Evolutionary conservation across 73 alveolate species (phyloP).

Genomic region (Paramecium octaurelia): DNA sequence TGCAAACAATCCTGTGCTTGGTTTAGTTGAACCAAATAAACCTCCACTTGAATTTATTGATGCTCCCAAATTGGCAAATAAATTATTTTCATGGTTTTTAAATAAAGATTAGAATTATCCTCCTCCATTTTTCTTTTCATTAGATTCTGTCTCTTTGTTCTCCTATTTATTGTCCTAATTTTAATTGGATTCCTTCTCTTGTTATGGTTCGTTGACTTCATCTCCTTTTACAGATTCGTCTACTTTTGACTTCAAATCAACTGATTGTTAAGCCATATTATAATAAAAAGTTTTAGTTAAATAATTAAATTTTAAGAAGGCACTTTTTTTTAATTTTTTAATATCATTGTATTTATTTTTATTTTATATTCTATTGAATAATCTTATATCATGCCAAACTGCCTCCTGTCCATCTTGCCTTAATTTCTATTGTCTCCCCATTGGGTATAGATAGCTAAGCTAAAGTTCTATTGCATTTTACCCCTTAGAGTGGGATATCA

Average conservation of each 20-base stretch:
- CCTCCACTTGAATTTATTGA: not conserved
- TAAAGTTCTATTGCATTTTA: not conserved
- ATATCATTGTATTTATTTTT: not conserved
- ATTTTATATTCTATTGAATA: not conserved
- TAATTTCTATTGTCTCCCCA: not conserved
- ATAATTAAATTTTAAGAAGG: not conserved
- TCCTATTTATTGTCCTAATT: not conserved
- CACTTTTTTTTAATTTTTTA: not conserved
- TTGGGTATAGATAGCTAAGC: not conserved
- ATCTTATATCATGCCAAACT: not conserved
- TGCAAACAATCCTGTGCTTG: not conserved
- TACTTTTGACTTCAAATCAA: not conserved
- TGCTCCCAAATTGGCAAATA: not conserved
- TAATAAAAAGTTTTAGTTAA: not conserved
- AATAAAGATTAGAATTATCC: not conserved
- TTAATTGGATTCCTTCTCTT: not conserved
- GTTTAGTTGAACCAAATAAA: not conserved
- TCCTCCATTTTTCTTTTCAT: not conserved
- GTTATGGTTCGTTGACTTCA: not conserved
- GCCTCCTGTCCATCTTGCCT: conserved; percentile 36
- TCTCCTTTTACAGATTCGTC: not conserved
- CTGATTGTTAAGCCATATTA: not conserved
- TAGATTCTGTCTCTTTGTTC: not conserved
- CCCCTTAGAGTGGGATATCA: not conserved
- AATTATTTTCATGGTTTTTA: not conserved